Conservation (phyloP, 495 filamentous ascomycete species). For the Neurospora sp. region DNA sequence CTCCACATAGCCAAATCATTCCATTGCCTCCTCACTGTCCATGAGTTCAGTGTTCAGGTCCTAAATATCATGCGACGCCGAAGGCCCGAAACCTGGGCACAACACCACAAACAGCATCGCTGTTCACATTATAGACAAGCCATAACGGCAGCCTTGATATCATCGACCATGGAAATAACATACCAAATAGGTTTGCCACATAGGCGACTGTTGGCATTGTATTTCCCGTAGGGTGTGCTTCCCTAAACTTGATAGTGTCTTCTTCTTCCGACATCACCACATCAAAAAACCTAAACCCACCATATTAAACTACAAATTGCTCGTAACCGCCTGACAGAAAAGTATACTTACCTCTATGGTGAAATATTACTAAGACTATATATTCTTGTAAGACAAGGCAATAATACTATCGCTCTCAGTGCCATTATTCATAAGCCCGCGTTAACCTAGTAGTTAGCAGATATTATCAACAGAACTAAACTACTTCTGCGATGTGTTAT, state of each 20-base stretch:
- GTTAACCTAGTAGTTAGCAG: neutral
- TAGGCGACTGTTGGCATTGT: neutral
- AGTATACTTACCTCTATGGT: neutral
- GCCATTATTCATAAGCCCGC: neutral
- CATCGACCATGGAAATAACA: neutral
- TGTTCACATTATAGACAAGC: neutral
- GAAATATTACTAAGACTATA: rapidly evolving
- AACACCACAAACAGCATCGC: neutral
- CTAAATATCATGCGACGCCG: neutral
- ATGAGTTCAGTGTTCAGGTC: neutral
- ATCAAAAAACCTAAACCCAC: neutral
- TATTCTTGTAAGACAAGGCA: neutral
- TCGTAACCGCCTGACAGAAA: rapidly evolving
- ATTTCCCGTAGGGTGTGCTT: neutral
- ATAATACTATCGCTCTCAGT: neutral
- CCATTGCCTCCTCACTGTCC: neutral
- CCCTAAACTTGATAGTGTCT: neutral
- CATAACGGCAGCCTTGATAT: neutral
- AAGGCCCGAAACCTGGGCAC: neutral
- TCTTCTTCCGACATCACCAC: neutral
- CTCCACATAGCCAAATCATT: too few relatives aligned
- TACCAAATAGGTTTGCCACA: neutral
- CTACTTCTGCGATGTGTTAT: neutral
- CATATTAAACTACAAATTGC: neutral
- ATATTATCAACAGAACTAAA: rapidly evolving